Evolutionary conservation across 2,329 filamentous ascomycete species (phyloP).

Genomic region (Fusarium proliferatum): DNA sequence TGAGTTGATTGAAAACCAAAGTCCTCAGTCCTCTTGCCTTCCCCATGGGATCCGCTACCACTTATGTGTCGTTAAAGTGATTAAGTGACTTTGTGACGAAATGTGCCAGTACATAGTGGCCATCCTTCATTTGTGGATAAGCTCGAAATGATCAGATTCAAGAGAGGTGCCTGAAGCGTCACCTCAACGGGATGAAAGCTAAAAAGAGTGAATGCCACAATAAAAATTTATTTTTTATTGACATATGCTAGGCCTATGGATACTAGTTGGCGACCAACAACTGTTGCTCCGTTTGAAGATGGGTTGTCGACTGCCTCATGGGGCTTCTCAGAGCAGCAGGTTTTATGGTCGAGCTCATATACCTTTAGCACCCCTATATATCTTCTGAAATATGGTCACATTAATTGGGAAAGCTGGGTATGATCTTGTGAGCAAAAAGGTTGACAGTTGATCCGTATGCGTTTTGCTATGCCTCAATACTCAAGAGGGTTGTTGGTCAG

Average conservation of each 20-base stretch:
- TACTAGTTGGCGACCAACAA: neutral
- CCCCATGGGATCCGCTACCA: neutral
- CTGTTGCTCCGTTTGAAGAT: neutral
- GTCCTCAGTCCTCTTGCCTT: neutral
- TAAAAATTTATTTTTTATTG: no score
- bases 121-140: no score
- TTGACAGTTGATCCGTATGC: neutral
- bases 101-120: neutral
- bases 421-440: neutral
- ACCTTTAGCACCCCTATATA: neutral
- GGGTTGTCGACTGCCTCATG: neutral
- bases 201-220: fast-evolving
- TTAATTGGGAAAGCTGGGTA: neutral
- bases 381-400: neutral
- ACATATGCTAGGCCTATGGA: neutral
- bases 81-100: neutral
- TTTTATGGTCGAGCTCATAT: neutral
- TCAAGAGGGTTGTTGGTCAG: neutral
- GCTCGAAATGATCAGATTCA: neutral
- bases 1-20: neutral
- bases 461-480: neutral
- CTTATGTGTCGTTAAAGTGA: neutral
- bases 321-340: neutral
- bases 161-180: no score
- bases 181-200: no score